These are phyloP conservation scores for Pichia sp. DNA, from an alignment of 1,139 yeast species.

Conservation along the genomic window DNA sequence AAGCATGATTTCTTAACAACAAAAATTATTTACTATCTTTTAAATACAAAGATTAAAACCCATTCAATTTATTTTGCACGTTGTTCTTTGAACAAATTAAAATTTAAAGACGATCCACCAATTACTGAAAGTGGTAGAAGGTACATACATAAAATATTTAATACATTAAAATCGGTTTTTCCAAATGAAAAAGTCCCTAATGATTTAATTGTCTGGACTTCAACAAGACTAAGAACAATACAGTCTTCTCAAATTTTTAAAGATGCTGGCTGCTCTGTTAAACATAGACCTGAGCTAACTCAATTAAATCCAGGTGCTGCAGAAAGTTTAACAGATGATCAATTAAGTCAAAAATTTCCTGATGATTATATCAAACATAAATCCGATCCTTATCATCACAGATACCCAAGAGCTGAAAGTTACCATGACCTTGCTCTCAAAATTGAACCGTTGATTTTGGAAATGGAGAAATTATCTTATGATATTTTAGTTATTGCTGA, in stretches of 20 bases:
- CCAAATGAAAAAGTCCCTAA: slow-evolving; percentile 36
- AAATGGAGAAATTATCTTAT: slow-evolving; percentile 86
- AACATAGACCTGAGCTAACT: slow-evolving; percentile 75
- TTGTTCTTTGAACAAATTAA: slow-evolving; percentile 58
- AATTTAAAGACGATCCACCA: slow-evolving; percentile 56
- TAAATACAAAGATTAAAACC: slow-evolving; percentile 77
- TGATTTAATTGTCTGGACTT: slow-evolving; percentile 79
- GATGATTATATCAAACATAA: slow-evolving; percentile 59
- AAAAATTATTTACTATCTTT: slow-evolving; percentile 80
- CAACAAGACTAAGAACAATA: slow-evolving; percentile 76
- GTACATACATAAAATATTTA: slow-evolving; percentile 43
- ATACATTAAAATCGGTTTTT: slow-evolving; percentile 35
- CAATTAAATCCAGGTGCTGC: slow-evolving; percentile 90
- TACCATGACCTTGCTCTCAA: slow-evolving; percentile 94
- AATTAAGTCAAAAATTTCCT: slow-evolving; percentile 56
- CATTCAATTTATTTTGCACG: slow-evolving; percentile 89
- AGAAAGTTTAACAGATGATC: slow-evolving; percentile 57
- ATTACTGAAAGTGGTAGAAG: slow-evolving; percentile 52
- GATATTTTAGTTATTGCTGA: slow-evolving; percentile 90
- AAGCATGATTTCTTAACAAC: slow-evolving; percentile 84
- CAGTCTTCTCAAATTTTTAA: slow-evolving; percentile 70
- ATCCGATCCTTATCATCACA: slow-evolving; percentile 84
- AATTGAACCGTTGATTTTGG: slow-evolving; percentile 86
- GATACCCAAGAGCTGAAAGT: slow-evolving; percentile 89
- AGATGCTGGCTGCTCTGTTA: slow-evolving; percentile 48